Evolutionary conservation across 179 eudicot genomes (phyloP).

Genomic region (Silene coronaria): DNA sequence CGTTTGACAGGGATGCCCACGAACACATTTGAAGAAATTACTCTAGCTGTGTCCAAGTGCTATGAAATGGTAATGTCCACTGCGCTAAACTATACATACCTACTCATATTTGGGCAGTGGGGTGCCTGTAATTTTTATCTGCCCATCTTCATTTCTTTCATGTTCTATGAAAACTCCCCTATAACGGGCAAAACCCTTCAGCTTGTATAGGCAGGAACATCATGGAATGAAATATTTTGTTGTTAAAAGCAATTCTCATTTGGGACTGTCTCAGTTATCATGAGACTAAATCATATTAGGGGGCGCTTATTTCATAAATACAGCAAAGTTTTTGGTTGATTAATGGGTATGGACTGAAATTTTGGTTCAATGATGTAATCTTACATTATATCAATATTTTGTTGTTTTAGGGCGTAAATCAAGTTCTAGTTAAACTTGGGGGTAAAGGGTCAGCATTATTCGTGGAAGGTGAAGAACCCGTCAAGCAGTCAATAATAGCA

Average conservation of each 20-base stretch:
- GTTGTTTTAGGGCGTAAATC: slow-evolving; percentile 55
- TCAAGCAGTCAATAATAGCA: slow-evolving; percentile 57
- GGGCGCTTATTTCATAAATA: too few species aligned
- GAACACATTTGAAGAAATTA: slow-evolving; percentile 62
- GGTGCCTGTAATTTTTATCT: background rate
- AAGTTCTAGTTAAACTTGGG: slow-evolving; percentile 84
- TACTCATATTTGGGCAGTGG: background rate
- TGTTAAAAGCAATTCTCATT: too few species aligned
- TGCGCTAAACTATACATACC: background rate
- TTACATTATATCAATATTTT: background rate
- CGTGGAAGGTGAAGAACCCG: slow-evolving; percentile 64
- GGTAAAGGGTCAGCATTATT: slow-evolving; percentile 78
- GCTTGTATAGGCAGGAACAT: background rate
- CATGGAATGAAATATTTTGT: too few species aligned
- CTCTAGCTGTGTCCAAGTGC: slow-evolving; percentile 63
- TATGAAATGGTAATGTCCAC: slow-evolving; percentile 57
- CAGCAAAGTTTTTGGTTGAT: too few species aligned
- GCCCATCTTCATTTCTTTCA: background rate
- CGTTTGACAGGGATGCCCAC: slow-evolving; percentile 79
- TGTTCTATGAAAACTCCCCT: background rate
- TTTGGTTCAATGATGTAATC: background rate
- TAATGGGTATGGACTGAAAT: too few species aligned
- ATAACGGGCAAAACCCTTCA: background rate
- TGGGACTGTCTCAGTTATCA: too few species aligned
- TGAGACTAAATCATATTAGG: too few species aligned